Evolutionary conservation across 805 yeast genomes (phyloP).

Genomic region (Henningerozyma blattae): DNA sequence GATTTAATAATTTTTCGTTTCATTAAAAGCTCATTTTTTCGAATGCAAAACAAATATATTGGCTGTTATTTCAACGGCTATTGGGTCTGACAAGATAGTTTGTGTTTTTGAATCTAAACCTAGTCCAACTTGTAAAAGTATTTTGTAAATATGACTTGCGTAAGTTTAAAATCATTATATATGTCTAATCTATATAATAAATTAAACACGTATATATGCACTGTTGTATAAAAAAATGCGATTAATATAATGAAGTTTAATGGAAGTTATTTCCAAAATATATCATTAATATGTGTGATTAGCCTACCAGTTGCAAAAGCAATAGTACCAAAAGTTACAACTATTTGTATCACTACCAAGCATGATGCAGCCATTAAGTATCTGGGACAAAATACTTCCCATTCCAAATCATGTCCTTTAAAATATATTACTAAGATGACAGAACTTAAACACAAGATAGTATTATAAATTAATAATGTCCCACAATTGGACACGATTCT

Average conservation of each 20-base stretch:
- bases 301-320: slow-evolving; percentile 61
- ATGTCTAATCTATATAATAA: neutral
- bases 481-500: slow-evolving; percentile 63
- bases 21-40: no score
- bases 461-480: slow-evolving; percentile 55
- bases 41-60: no score
- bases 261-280: slow-evolving; percentile 44
- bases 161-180: neutral
- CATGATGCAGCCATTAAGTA: slow-evolving; percentile 75
- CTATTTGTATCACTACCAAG: slow-evolving; percentile 38
- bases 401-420: slow-evolving; percentile 93
- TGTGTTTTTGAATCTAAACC: no score
- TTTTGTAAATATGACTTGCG: no score
- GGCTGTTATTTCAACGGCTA: no score
- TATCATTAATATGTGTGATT: slow-evolving; percentile 54
- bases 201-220: slow-evolving; percentile 1
- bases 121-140: no score
- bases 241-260: no score
- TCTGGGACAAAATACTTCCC: slow-evolving; percentile 97
- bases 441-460: slow-evolving; percentile 59
- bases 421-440: slow-evolving; percentile 74
- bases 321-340: slow-evolving; percentile 44
- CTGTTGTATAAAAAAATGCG: neutral
- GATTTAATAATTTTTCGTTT: no score
- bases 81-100: no score